Base-by-base conservation (phyloP, 1,284 basidiomycete genomes). In the Trichosporon ovoides region DNA sequence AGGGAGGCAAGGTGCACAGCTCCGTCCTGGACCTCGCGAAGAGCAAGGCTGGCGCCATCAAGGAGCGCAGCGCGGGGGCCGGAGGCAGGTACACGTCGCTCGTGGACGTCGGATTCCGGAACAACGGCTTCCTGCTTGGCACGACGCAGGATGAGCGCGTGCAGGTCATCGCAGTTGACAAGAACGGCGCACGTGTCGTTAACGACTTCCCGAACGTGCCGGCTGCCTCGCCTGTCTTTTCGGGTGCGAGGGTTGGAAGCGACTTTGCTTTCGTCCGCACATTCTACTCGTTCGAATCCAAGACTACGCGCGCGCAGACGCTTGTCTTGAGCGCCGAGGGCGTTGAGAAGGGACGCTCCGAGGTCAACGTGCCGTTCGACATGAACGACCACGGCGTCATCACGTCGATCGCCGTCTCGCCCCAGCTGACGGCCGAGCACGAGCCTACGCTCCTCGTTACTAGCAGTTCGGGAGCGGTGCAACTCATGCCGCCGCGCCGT, bases 381-480 rank as follows among this genome's bases (percentile, higher is more conserved):
- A 85, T 87, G 6, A 73, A 77, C 31, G 77, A 80, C 31, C 83
- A 94, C 68, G 93, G 93, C 31, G 81, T 85, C 13, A 83, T 95
- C 28, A 53, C 20, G 11, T 9, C 24, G 24, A 40, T 40, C 16
- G 59, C 38, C 1, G 31, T 53, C 14, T 37, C 37, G 12, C 68
- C 54, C 38, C 22, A 48, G 43, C 51, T 35, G 50, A 58, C 16
- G 57, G 61, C 31, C 58, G 64, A 51, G 55, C 19, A 65, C 22
- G 43, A 48, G 14, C 67, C 69, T 9, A 62, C 59, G 6, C 53
- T 67, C 4, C 75, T 87, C 16, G 59, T 92, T 34, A 85, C 86
- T 1, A 91, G 90, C 0, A 84, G 84, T 5, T 88, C 87, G 0
- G 91, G 91, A 10, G 81, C 89, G 0, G 69, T 96, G 11, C 90